Evolutionary conservation across 1,139 yeast species (phyloP), one percentile per base, ranked within the genome.

Genomic region (Citeromyces hawaiiensis): DNA sequence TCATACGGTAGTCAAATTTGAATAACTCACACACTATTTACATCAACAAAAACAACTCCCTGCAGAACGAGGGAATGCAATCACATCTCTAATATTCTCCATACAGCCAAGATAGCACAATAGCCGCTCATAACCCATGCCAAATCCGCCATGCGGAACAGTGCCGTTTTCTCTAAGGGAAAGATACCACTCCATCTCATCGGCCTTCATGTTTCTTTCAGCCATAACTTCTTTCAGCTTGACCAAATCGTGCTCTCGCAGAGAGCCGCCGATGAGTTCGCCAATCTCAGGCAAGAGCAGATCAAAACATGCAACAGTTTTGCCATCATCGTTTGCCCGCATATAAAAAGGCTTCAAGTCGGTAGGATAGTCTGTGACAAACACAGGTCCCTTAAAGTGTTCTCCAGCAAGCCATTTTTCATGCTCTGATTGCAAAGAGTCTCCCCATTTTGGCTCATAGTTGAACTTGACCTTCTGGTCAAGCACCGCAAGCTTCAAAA

Each of bases 131-230:
- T 88, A 77, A 0, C 99, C 99, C 66, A 93, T 66, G 0, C 99
- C 99, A 59, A 83, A 93, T 0, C 99, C 99, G 36, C 98, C 98
- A 55, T 88, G 97, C 0, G 96, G 95, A 30, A 80, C 79, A 4
- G 83, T 64, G 0, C 97, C 98, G 48, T 83, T 78, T 45, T 64
- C 64, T 43, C 98, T 66, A 8, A 83, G 64, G 2, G 76, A 70
- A 25, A 81, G 52, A 54, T 88, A 93, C 99, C 99, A 93, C 27
- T 71, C 65, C 59, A 88, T 60, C 11, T 78, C 79, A 1, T 63
- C 66, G 4, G 60, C 46, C 52, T 77, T 72, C 83, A 79, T 78
- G 10, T 54, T 48, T 46, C 80, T 59, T 2, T 53, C 42, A 2
- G 53, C 43, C 63, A 88, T 77, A 42, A 74, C 79, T 1, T 46